A percentile compares a stretch with the other conserved stretches of the same genome.
phyloP scores from a whole-genome alignment of 495 filamentous ascomycete genomes.

The Podospora pseudoanserina region DNA sequence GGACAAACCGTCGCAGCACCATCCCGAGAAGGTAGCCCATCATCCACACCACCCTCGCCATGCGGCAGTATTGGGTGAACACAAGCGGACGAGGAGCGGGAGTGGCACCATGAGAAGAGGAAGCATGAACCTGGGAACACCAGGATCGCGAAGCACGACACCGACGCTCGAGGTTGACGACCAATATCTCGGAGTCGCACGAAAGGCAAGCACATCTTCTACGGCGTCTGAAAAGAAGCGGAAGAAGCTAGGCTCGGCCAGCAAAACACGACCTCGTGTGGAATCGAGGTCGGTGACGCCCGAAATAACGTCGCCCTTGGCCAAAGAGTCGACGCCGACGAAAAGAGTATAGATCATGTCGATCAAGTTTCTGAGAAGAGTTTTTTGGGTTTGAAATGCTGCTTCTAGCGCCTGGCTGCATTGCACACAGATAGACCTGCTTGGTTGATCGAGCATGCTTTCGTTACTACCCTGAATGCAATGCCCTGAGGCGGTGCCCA shows the following conservation, averaged over 20 bases:
- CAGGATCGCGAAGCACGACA: constrained; percentile 46
- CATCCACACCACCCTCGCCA: constrained; percentile 36
- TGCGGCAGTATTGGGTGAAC: constrained; percentile 39
- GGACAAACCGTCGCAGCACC: constrained; percentile 35
- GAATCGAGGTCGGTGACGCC: constrained; percentile 51
- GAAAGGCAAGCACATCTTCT: constrained; percentile 47
- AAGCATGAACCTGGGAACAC: constrained; percentile 40
- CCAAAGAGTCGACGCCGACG: constrained; percentile 22
- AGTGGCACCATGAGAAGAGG: constrained; percentile 48
- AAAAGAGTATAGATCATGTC: constrained; percentile 14
- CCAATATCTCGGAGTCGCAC: constrained; percentile 21
- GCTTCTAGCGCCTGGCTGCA: too few species aligned
- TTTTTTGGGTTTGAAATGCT: not conserved
- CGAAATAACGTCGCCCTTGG: constrained; percentile 49
- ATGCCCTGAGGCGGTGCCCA: not conserved
- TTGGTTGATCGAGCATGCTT: not conserved
- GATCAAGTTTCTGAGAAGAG: not conserved
- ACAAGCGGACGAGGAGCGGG: constrained; percentile 44
- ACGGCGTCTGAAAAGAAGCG: constrained; percentile 48
- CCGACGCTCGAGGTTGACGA: constrained; percentile 46
- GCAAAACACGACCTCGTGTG: constrained; percentile 36
- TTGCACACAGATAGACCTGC: not conserved
- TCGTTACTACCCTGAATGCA: not conserved
- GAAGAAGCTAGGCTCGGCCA: constrained; percentile 40
- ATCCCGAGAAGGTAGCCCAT: constrained; percentile 32